These are phyloP conservation scores for Lachancea waltii DNA, from an alignment of 805 yeast species.

Conservation along the genomic window DNA sequence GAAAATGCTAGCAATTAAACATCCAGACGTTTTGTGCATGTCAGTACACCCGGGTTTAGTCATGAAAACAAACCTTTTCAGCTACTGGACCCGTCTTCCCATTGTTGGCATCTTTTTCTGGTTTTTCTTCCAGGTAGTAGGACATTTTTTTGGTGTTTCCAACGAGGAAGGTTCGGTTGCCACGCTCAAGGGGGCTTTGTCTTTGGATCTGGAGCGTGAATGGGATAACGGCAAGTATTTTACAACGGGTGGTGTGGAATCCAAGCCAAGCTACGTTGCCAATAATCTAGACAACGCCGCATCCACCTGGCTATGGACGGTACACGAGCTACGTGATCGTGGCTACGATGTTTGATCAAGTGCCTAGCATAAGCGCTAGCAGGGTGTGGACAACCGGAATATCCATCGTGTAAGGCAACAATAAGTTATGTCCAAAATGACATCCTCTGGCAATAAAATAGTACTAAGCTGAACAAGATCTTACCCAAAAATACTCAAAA, in stretches of 20 bases:
- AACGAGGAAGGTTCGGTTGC: conserved; percentile 67
- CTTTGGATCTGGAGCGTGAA: conserved; percentile 42
- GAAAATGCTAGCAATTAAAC: conserved; percentile 53
- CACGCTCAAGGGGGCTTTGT: conserved; percentile 55
- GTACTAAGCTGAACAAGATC: too few relatives aligned
- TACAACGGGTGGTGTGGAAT: conserved; percentile 51
- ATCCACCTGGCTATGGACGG: conserved; percentile 76
- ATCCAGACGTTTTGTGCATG: conserved; percentile 58
- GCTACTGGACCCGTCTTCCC: conserved; percentile 74
- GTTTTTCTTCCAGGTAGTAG: conserved; percentile 64
- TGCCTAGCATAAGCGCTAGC: too few relatives aligned
- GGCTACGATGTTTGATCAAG: conserved; percentile 36
- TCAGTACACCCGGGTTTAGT: conserved; percentile 82
- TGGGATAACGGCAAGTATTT: conserved; percentile 65
- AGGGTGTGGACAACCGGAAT: too few relatives aligned
- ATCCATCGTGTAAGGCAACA: too few relatives aligned
- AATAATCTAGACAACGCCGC: conserved; percentile 53
- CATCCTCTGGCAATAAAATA: too few relatives aligned
- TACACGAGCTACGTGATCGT: conserved; percentile 49
- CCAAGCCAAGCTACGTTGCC: conserved; percentile 54
- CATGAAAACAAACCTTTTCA: conserved; percentile 70
- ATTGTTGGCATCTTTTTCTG: conserved; percentile 70
- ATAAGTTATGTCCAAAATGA: too few relatives aligned
- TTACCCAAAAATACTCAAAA: too few relatives aligned
- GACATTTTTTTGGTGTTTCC: conserved; percentile 61